phyloP scores from a whole-genome alignment of 257 asterid genomes.

The Solanum piurae region DNA sequence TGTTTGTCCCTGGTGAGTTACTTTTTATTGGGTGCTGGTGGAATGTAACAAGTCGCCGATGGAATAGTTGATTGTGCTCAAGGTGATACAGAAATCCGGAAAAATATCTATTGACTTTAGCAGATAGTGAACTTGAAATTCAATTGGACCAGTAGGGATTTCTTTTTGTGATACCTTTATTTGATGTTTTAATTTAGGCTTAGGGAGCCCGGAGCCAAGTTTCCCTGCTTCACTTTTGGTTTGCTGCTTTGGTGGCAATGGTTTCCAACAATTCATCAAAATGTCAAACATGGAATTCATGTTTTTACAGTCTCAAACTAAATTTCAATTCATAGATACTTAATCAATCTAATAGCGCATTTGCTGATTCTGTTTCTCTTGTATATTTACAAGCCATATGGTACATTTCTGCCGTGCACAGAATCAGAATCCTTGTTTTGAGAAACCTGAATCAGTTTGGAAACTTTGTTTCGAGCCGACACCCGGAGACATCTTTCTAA shows the following conservation, averaged over 20 bases:
- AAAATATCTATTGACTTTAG: neutral
- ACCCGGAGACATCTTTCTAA: no score
- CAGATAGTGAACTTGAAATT: neutral
- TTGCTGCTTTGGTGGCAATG: conserved; percentile 8
- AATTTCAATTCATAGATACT: conserved; percentile 1
- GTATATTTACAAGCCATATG: conserved; percentile 1
- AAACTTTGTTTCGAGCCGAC: neutral
- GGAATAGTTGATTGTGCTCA: neutral
- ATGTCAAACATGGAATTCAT: conserved; percentile 9
- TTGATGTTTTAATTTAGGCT: neutral
- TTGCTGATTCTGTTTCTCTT: neutral
- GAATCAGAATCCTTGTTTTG: conserved; percentile 12
- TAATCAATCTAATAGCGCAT: neutral
- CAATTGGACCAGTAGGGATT: neutral
- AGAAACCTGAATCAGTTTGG: conserved; percentile 9
- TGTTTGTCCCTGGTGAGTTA: neutral
- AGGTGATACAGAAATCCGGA: neutral
- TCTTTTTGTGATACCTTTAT: neutral
- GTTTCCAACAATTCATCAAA: conserved; percentile 9
- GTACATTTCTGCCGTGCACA: conserved; percentile 3
- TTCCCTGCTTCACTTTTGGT: conserved; percentile 19
- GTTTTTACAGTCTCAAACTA: conserved; percentile 8
- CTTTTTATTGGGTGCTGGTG: neutral
- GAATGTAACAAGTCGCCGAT: neutral
- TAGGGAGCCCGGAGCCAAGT: neutral